These are phyloP conservation scores for Trichomonascaceae sp. DNA, from an alignment of 1,139 yeast species.

Conservation along the genomic window DNA sequence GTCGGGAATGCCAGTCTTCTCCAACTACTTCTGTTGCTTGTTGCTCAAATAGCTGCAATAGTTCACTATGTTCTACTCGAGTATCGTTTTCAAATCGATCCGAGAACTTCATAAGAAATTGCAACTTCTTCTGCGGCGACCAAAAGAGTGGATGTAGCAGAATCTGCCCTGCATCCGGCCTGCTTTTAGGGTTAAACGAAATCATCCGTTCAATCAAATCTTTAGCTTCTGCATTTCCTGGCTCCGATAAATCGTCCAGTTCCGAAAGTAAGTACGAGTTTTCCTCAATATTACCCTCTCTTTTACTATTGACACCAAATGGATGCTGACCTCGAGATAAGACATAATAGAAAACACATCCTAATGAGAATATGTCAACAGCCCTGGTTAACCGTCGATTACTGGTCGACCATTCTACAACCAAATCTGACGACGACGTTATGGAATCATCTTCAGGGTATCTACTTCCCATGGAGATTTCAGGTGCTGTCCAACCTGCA, in stretches of 20 bases:
- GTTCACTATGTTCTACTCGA: constrained; percentile 76
- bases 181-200: constrained; percentile 51
- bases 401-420: constrained; percentile 36
- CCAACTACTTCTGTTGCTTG: constrained; percentile 49
- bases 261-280: constrained; percentile 55
- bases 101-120: constrained; percentile 76
- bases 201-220: constrained; percentile 75
- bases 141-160: constrained; percentile 87
- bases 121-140: constrained; percentile 67
- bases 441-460: constrained; percentile 12
- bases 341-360: constrained; percentile 88
- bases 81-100: constrained; percentile 86
- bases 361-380: constrained; percentile 88
- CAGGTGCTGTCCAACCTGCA: constrained; percentile 98
- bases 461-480: constrained; percentile 37
- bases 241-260: constrained; percentile 38
- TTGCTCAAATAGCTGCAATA: constrained; percentile 55
- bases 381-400: constrained; percentile 76
- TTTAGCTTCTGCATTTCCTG: constrained; percentile 53
- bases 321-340: constrained; percentile 87
- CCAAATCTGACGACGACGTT: constrained; percentile 26
- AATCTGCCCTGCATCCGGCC: constrained; percentile 68
- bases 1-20: constrained; percentile 71
- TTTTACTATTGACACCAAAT: constrained; percentile 78
- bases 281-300: constrained; percentile 85